Base-by-base conservation (phyloP, 2,329 filamentous ascomycete species). In the Colletotrichum sp. region DNA sequence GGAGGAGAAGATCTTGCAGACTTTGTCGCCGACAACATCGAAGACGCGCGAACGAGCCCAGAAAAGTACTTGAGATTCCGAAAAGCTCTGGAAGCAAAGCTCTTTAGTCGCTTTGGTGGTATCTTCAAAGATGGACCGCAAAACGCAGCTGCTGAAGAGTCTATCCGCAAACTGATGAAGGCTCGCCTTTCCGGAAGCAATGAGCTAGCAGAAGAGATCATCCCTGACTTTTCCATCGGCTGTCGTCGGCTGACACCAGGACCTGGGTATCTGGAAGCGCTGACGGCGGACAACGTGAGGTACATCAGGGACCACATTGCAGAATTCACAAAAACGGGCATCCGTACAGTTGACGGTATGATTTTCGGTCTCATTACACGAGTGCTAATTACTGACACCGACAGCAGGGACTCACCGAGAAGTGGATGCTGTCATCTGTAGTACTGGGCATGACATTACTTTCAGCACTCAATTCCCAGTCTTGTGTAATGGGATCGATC, bases 331-430 rank as follows among this genome's bases (percentile, higher is more conserved):
- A 3, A 48, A 48, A n/a, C 39, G 3, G 39, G 39, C 0, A 48
- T 48, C 39, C 39, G 39, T 4, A 48, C 39, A 2, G 18, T 48
- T n/a, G 39, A 48, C 39, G 39, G 39, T 48, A 43, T n/a, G 39
- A 3, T 2, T 43, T 43, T n/a, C 39, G 0, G 39, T 12, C 18
- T 0, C 16, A 43, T 3, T 43, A 2, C 9, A 18, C 4, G 3
- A n/a, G 18, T 43, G 2, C 1, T n/a, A n/a, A 1, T 43, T 48
- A 48, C 6, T 48, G 5, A 48, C 2, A 48, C 39, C 7, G 3
- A 0, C 1, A 7, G 0, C 1, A 48, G 39, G 39, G 3, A 12
- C 18, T 48, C 39, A n/a, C 9, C 39, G 39, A 48, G 18, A 48
- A 1, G 39, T 48, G 39, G 39, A 48, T 48, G 39, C 39, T n/a